Evolutionary conservation across 2,329 filamentous ascomycete genomes (phyloP), one percentile per base, ranked within the genome.

Genomic region (Ascochyta rabiei): DNA sequence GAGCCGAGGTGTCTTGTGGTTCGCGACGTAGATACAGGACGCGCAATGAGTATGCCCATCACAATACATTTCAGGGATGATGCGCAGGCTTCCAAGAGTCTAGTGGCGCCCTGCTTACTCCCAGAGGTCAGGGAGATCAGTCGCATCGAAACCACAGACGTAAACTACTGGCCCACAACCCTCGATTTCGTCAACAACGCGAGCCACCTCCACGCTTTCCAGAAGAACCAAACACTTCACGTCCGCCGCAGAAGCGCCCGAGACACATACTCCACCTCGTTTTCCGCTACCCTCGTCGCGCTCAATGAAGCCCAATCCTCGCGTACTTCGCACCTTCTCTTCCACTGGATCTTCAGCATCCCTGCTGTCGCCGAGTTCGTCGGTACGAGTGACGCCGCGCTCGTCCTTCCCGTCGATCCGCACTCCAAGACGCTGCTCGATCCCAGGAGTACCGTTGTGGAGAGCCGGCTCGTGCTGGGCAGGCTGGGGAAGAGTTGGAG

Each of bases 1-100:
- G 95, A 99, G 68, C 86, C 91, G 9, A 86, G 96, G 46, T 98
- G 93, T 70, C 83, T 99, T 0, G 86, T 99, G 0, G 85, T 91
- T 16, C 90, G 93, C 57, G 95, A 99, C 64, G 84, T 95, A 3
- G 87, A 95, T 55, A 96, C 91, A 0, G 86, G 89, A 35, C 86
- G 91, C 38, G 89, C 93, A 0, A 85, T 96, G 43, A 84, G 86
- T 7, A 83, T 93, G 2, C 86, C 90, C 0, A 81, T 96, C 40
- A 81, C 82, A 4, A 82, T 96, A 50, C 82, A 79, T 9, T 80
- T 91, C 57, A 84, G 76, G 47, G 61, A 75, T 59, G 75, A 77
- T 35, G 57, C 71, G n/a, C 61, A 64, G 5, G 39, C 34, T 7
- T 47, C 64, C 2, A 71, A 65, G 33, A 48, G 63, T 15, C 63